phyloP scores from a whole-genome alignment of 192 early-diverging fungal species.

The Coemansia sp. region DNA sequence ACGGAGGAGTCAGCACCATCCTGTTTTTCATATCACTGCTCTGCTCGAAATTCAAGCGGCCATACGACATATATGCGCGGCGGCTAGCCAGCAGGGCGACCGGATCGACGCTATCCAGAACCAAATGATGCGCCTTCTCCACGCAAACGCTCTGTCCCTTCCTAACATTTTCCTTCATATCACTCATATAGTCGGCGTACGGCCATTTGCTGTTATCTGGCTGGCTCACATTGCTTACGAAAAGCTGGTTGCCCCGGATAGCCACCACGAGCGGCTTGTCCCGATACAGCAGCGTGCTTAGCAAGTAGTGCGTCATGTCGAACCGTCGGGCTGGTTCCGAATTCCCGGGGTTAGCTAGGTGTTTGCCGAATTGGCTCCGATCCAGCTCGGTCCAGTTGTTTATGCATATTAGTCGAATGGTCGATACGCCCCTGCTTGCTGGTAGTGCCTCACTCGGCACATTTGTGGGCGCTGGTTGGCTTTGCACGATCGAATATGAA shows the following conservation, averaged over 20 bases:
- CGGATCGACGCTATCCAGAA: neutral
- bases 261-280: conserved; percentile 2
- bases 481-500: too few relatives aligned
- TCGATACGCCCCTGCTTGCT: too few relatives aligned
- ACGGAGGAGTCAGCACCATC: too few relatives aligned
- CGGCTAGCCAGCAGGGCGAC: neutral
- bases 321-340: neutral
- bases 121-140: neutral
- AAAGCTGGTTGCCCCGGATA: conserved; percentile 8
- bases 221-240: neutral
- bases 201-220: neutral
- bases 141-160: neutral
- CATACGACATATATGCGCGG: neutral
- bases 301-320: neutral
- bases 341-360: too few relatives aligned
- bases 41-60: neutral
- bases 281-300: conserved; percentile 10
- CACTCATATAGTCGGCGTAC: neutral
- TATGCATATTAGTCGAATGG: too few relatives aligned
- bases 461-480: too few relatives aligned
- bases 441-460: too few relatives aligned
- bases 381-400: too few relatives aligned
- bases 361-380: too few relatives aligned
- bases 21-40: neutral
- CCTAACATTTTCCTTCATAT: neutral